phyloP scores from a whole-genome alignment of 1,284 basidiomycete species.

The Rhodotorula mucilaginosa region DNA sequence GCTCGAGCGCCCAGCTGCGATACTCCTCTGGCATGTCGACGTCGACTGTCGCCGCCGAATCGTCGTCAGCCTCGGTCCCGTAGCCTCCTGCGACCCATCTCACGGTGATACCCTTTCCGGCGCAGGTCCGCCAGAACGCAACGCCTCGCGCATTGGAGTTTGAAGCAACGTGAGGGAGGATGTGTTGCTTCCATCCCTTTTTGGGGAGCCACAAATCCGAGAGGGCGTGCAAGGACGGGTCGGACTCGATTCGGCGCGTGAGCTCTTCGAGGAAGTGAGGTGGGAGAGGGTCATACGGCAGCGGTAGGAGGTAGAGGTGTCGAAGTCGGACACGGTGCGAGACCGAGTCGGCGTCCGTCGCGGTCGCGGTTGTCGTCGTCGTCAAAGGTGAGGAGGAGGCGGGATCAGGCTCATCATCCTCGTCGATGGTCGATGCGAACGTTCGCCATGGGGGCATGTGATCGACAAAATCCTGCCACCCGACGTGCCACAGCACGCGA shows the following conservation, averaged over 20 bases:
- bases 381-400: background rate
- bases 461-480: conserved; percentile 13
- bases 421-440: background rate
- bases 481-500: background rate
- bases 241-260: background rate
- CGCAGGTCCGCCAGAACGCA: background rate
- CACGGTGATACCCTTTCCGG: too few relatives aligned
- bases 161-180: too few relatives aligned
- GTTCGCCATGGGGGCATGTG: conserved; percentile 5
- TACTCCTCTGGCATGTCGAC: too few relatives aligned
- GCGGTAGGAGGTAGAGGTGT: conserved; percentile 4
- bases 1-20: too few relatives aligned
- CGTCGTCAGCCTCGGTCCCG: too few relatives aligned
- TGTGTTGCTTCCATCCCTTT: background rate
- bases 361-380: background rate
- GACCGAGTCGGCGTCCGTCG: too few relatives aligned
- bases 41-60: too few relatives aligned
- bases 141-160: too few relatives aligned
- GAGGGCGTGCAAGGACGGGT: background rate
- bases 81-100: too few relatives aligned
- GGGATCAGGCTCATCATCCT: too few relatives aligned
- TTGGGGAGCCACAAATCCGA: conserved; percentile 1
- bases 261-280: conserved; percentile 7
- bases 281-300: background rate
- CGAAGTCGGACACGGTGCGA: background rate